Conservation (phyloP, 2,329 filamentous ascomycete species). For the Bertia moriformis region DNA sequence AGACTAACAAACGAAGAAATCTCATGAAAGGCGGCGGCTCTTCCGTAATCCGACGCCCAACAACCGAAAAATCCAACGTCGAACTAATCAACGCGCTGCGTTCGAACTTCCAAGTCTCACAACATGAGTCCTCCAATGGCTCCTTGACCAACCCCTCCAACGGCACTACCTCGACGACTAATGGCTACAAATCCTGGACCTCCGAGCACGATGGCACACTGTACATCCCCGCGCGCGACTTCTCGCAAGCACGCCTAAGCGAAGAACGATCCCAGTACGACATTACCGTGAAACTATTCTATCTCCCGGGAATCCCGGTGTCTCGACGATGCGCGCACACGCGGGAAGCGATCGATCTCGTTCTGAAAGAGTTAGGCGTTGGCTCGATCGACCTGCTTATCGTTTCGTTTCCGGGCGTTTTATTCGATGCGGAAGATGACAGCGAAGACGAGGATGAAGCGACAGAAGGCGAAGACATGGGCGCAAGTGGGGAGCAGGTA, state of each 20-base stretch:
- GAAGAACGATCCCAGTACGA: slow-evolving; percentile 81
- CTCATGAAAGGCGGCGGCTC: slow-evolving; percentile 37
- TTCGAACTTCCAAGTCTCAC: slow-evolving; percentile 65
- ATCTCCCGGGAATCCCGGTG: slow-evolving; percentile 58
- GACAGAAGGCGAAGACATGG: slow-evolving; percentile 5
- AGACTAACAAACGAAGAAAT: slow-evolving; percentile 1
- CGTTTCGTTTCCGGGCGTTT: slow-evolving; percentile 81
- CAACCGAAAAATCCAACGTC: slow-evolving; percentile 73
- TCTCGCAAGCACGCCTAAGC: slow-evolving; percentile 52
- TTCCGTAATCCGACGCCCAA: slow-evolving; percentile 67
- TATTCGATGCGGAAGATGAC: slow-evolving; percentile 61
- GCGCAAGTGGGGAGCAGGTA: slow-evolving; percentile 11
- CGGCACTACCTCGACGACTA: slow-evolving; percentile 10
- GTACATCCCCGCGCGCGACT: slow-evolving; percentile 68
- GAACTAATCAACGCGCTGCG: slow-evolving; percentile 82
- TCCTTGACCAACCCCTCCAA: slow-evolving; percentile 9
- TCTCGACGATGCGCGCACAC: slow-evolving; percentile 56
- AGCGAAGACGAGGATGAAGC: slow-evolving; percentile 52
- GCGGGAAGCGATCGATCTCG: slow-evolving; percentile 63
- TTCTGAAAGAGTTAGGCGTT: slow-evolving; percentile 66
- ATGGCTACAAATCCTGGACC: slow-evolving; percentile 48
- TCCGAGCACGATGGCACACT: slow-evolving; percentile 41
- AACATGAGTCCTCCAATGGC: slow-evolving; percentile 18
- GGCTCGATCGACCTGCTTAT: slow-evolving; percentile 74
- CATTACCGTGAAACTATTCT: slow-evolving; percentile 91